A percentile compares a stretch with the other conserved stretches of the same genome.
These are phyloP conservation scores for Pestalotiopsis sp. DNA, from an alignment of 2,329 filamentous ascomycete species.

Conservation along the genomic window DNA sequence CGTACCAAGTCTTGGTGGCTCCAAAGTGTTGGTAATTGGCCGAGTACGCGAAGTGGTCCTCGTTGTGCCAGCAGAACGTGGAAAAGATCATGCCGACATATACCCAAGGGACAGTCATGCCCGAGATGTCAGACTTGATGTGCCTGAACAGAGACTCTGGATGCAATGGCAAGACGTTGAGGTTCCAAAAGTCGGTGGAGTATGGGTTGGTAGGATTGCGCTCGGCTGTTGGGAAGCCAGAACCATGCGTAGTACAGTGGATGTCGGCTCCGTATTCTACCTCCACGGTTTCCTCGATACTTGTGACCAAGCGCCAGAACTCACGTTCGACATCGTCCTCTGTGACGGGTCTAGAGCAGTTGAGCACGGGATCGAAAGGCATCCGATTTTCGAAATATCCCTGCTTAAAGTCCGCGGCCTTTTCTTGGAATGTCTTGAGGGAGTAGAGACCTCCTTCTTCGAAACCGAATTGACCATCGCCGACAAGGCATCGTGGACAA, in stretches of 20 bases:
- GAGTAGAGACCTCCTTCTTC: conserved; percentile 97
- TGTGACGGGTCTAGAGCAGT: conserved; percentile 78
- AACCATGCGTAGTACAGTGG: conserved; percentile 96
- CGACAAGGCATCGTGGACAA: conserved; percentile 91
- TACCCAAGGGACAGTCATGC: conserved; percentile 99
- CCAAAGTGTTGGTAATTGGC: conserved; percentile 99
- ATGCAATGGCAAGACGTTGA: conserved; percentile 89
- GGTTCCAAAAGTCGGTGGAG: conserved; percentile 90
- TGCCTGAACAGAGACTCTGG: conserved; percentile 92
- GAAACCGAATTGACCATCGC: conserved; percentile 95
- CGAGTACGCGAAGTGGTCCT: conserved; percentile 97
- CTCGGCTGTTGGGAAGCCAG: conserved; percentile 93
- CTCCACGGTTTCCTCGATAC: conserved; percentile 92
- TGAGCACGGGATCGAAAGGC: conserved; percentile 82
- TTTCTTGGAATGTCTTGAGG: conserved; percentile 92
- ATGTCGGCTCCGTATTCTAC: conserved; percentile 99
- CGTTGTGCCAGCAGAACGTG: conserved; percentile 99
- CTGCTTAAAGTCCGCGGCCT: conserved; percentile 93
- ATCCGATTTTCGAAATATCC: conserved; percentile 90
- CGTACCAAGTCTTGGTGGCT: conserved; percentile 98
- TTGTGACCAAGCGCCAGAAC: conserved; percentile 95
- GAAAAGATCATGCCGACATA: conserved; percentile 99
- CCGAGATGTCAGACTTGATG: conserved; percentile 97
- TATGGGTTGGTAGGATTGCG: conserved; percentile 86
- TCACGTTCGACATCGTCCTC: conserved; percentile 96